A percentile compares a stretch with the other conserved stretches of the same genome.
Evolutionary conservation across 257 asterid species (phyloP).

Genomic region (Vinca minor): DNA sequence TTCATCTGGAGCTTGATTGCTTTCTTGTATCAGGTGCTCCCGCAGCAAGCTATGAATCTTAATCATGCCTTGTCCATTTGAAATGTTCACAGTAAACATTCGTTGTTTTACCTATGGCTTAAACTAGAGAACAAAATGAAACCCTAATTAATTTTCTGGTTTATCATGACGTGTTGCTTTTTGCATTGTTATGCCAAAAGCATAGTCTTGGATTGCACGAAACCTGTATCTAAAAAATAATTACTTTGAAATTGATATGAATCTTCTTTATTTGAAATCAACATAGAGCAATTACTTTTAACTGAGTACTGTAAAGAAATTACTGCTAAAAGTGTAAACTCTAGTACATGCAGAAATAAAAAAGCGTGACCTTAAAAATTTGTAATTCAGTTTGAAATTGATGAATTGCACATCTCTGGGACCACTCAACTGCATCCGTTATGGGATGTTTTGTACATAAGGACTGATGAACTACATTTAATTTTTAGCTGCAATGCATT

Average conservation of each 20-base stretch:
- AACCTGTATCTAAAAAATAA: too few relatives aligned
- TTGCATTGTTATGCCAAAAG: neutral
- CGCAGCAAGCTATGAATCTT: too few relatives aligned
- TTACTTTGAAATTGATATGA: neutral
- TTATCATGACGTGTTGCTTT: too few relatives aligned
- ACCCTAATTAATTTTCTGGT: too few relatives aligned
- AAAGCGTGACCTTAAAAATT: neutral
- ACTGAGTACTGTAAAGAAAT: neutral
- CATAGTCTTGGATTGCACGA: neutral
- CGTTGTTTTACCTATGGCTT: too few relatives aligned
- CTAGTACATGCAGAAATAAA: neutral
- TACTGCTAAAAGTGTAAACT: neutral
- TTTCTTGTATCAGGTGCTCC: too few relatives aligned
- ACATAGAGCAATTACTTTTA: too few relatives aligned
- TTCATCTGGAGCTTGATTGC: too few relatives aligned
- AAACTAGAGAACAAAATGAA: too few relatives aligned
- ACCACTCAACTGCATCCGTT: neutral
- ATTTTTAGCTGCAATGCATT: conserved; percentile 12
- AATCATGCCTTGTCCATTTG: too few relatives aligned
- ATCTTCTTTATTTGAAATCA: neutral
- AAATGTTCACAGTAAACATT: too few relatives aligned
- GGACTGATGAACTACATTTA: neutral
- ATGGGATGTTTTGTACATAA: neutral
- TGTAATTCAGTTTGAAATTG: neutral
- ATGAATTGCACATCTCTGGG: neutral